A percentile compares a stretch with the other conserved stretches of the same genome.
These are phyloP conservation scores for Hypoxylon sp. DNA, from an alignment of 2,329 filamentous ascomycete genomes.

Conservation along the genomic window DNA sequence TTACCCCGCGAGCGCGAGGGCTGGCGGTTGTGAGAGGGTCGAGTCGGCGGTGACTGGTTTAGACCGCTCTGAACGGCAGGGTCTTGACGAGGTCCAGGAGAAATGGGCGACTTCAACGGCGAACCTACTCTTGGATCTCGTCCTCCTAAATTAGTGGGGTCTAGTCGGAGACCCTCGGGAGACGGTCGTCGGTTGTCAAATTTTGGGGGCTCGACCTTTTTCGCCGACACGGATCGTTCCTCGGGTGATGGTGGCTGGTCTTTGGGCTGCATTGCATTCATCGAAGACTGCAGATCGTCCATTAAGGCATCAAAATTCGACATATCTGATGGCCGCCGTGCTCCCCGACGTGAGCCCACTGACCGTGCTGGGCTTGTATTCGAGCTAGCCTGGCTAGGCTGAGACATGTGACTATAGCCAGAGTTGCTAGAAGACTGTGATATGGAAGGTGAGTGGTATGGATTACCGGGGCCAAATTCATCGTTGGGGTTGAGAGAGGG, in stretches of 20 bases:
- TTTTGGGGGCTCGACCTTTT: conserved; percentile 20
- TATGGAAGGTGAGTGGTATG: conserved; percentile 74
- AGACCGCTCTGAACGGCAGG: conserved; percentile 47
- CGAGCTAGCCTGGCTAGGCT: conserved; percentile 72
- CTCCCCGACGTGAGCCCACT: conserved; percentile 53
- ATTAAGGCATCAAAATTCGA: conserved; percentile 65
- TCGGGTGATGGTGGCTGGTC: conserved; percentile 47
- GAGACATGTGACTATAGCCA: conserved; percentile 65
- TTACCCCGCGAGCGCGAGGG: conserved; percentile 73
- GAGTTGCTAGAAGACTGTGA: conserved; percentile 78
- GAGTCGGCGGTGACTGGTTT: conserved; percentile 49
- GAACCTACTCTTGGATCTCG: conserved; percentile 40
- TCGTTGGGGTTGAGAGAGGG: conserved; percentile 69
- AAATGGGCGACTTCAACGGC: conserved; percentile 45
- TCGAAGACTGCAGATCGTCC: conserved; percentile 69
- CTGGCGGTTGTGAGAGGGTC: conserved; percentile 58
- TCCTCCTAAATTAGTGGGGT: conserved; percentile 51
- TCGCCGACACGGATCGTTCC: conserved; percentile 41
- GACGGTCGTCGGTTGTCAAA: conserved; percentile 28
- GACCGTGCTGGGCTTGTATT: conserved; percentile 70
- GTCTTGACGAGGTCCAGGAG: conserved; percentile 46
- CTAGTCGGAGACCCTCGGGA: conserved; percentile 50
- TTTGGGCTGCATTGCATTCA: conserved; percentile 59
- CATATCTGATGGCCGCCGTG: conserved; percentile 59
- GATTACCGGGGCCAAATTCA: conserved; percentile 74